These are phyloP conservation scores for Yamadazyma diospyri DNA, from an alignment of 1,139 yeast genomes.

Conservation along the genomic window DNA sequence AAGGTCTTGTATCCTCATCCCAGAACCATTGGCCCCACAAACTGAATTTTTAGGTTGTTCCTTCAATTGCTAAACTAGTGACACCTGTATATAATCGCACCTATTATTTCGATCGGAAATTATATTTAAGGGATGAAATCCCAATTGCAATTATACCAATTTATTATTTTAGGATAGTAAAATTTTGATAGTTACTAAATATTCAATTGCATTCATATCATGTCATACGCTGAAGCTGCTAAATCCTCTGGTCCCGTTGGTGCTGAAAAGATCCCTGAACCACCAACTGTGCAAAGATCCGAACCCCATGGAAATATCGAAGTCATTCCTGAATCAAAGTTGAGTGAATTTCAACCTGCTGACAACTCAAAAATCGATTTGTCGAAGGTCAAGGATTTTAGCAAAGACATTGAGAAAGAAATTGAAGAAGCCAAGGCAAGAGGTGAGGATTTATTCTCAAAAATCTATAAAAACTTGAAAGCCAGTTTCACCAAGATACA, in stretches of 20 bases:
- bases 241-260: slow-evolving; percentile 34
- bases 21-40: no score
- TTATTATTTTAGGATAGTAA: background rate
- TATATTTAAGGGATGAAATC: slow-evolving; percentile 5
- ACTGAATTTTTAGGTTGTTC: no score
- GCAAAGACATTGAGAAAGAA: slow-evolving; percentile 18
- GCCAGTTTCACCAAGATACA: slow-evolving; percentile 6
- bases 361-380: slow-evolving; percentile 17
- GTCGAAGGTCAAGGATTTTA: slow-evolving; percentile 13
- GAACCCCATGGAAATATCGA: slow-evolving; percentile 28
- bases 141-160: slow-evolving; percentile 1
- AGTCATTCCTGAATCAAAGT: slow-evolving; percentile 26
- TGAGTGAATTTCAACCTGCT: slow-evolving; percentile 26
- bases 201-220: slow-evolving; percentile 4
- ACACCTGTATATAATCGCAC: slow-evolving; percentile 4
- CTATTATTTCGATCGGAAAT: background rate
- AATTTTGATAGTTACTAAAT: background rate
- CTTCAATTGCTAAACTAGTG: slow-evolving; percentile 4
- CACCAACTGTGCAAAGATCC: slow-evolving; percentile 10
- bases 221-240: slow-evolving; percentile 41
- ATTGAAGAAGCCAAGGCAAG: slow-evolving; percentile 17
- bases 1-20: no score
- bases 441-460: slow-evolving; percentile 16
- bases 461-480: slow-evolving; percentile 10
- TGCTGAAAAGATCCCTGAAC: slow-evolving; percentile 18